Percentiles rank a stretch among this genome's conserved stretches.
Conservation (phyloP, 805 yeast species). For the Candida fluviatilis region DNA sequence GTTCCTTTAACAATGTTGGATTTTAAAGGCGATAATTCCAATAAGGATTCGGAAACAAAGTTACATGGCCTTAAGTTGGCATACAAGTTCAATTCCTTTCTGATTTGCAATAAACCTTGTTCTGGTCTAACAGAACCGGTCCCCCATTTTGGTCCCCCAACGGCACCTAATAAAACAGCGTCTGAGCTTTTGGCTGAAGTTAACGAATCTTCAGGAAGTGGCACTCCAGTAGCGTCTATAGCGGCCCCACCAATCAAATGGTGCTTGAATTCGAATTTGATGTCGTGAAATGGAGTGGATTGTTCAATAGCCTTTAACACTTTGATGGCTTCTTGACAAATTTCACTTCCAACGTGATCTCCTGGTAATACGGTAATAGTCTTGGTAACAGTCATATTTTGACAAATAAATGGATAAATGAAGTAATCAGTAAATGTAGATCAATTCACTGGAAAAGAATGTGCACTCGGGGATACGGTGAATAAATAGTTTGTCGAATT, state of each 20-base stretch:
- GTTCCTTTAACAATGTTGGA: constrained; percentile 85
- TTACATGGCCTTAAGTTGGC: constrained; percentile 97
- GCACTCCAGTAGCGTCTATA: constrained; percentile 92
- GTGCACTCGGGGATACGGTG: not conserved
- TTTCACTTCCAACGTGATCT: constrained; percentile 94
- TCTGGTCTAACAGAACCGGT: constrained; percentile 96
- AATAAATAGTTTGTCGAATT: not conserved
- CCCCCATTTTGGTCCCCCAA: constrained; percentile 99
- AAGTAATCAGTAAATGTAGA: no score
- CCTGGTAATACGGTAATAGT: constrained; percentile 89
- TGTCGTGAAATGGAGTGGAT: constrained; percentile 29
- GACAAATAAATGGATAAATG: no score
- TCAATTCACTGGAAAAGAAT: no score
- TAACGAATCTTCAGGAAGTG: constrained; percentile 81
- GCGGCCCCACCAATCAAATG: constrained; percentile 98
- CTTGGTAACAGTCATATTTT: constrained; percentile 34
- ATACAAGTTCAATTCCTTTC: constrained; percentile 90
- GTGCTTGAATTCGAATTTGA: constrained; percentile 70
- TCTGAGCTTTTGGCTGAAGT: constrained; percentile 82
- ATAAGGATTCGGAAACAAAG: constrained; percentile 79
- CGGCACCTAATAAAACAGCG: constrained; percentile 97
- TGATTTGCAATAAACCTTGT: constrained; percentile 89
- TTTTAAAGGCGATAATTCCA: constrained; percentile 85
- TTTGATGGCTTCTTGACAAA: constrained; percentile 85
- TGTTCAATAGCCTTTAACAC: constrained; percentile 76